Evolutionary conservation across 1,139 yeast species (phyloP).

Genomic region (Protomyces pachydermus): DNA sequence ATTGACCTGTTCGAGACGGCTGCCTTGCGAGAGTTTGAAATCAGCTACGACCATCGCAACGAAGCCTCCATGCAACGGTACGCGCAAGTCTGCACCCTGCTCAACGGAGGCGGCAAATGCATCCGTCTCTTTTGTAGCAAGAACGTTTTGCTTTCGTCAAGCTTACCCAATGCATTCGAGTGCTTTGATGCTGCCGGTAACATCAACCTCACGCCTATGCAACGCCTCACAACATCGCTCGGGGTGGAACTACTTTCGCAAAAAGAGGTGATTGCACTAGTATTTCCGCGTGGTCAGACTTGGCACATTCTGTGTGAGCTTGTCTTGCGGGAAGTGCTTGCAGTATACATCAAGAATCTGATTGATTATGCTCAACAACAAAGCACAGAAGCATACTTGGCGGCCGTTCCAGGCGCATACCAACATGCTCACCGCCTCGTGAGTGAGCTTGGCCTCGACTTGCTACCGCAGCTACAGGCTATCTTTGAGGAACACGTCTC

Average conservation of each 20-base stretch:
- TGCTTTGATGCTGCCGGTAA: constrained; percentile 36
- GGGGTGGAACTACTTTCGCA: constrained; percentile 41
- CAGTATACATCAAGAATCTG: constrained; percentile 38
- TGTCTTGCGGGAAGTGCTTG: constrained; percentile 41
- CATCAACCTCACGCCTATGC: constrained; percentile 38
- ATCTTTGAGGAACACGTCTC: constrained; percentile 46
- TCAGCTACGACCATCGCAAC: constrained; percentile 51
- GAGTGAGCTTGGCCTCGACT: constrained; percentile 1
- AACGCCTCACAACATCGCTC: constrained; percentile 37
- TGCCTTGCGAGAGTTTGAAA: constrained; percentile 64
- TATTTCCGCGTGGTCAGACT: constrained; percentile 38
- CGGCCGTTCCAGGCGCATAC: constrained; percentile 29
- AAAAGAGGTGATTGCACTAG: constrained; percentile 41
- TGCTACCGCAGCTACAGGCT: constrained; percentile 25
- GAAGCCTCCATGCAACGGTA: constrained; percentile 41
- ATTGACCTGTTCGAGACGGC: constrained; percentile 72
- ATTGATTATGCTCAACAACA: constrained; percentile 36
- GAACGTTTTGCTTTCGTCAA: constrained; percentile 43
- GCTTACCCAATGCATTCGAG: constrained; percentile 37
- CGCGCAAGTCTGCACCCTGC: constrained; percentile 41
- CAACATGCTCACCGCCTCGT: constrained; percentile 19
- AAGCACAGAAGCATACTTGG: constrained; percentile 34
- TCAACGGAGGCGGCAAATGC: constrained; percentile 44
- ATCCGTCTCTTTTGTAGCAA: constrained; percentile 48
- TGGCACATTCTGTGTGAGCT: constrained; percentile 38